A percentile compares a stretch with the other conserved stretches of the same genome.
phyloP scores from a whole-genome alignment of 345 rosid genomes.

The Populus euphratica region DNA sequence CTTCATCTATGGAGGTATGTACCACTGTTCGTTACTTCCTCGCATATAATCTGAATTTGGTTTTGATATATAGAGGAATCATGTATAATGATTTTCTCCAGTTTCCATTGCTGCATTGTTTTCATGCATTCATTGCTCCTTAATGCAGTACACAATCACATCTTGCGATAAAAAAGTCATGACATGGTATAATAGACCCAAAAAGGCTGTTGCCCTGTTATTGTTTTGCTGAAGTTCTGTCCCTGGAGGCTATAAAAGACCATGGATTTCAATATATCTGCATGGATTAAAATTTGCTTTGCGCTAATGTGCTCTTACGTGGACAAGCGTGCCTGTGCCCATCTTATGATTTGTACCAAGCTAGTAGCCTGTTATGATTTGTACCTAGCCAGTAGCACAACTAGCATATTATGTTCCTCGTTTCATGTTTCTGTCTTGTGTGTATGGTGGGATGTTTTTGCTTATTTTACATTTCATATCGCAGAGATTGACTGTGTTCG shows the following conservation, averaged over 20 bases:
- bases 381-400: neutral
- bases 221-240: neutral
- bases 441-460: conserved; percentile 4
- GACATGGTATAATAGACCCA: neutral
- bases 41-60: too few relatives aligned
- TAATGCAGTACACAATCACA: neutral
- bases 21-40: too few relatives aligned
- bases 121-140: neutral
- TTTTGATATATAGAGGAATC: neutral
- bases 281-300: neutral
- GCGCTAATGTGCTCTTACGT: neutral
- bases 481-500: conserved; percentile 69
- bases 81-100: neutral
- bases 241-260: neutral
- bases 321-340: neutral
- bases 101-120: neutral
- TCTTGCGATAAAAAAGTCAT: neutral
- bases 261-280: neutral
- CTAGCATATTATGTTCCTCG: neutral
- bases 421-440: neutral
- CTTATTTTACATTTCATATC: conserved; percentile 17
- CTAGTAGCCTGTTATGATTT: neutral
- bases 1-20: neutral
- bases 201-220: neutral
- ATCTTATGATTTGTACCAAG: neutral